Evolutionary conservation across 805 yeast genomes (phyloP).

Genomic region (Metschnikowia colocasiae): DNA sequence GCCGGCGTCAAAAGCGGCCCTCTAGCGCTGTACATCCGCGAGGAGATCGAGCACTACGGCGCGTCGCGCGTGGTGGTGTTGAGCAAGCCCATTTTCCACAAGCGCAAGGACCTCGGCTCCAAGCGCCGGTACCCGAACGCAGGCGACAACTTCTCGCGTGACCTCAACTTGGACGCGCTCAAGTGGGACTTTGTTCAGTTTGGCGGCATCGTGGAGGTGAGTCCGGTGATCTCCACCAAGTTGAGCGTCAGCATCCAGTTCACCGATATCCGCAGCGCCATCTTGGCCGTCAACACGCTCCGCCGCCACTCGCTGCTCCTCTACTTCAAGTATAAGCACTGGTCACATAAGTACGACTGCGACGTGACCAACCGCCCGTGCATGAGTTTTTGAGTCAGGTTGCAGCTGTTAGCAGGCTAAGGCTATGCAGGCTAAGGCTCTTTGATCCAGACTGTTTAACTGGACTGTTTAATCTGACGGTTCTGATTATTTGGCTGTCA

Average conservation of each 20-base stretch:
- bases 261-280: constrained; percentile 56
- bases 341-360: constrained; percentile 65
- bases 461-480: too few species aligned
- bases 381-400: constrained; percentile 9
- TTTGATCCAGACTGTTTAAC: too few species aligned
- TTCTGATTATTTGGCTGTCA: too few species aligned
- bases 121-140: constrained; percentile 41
- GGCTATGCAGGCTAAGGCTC: too few species aligned
- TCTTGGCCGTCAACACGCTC: constrained; percentile 43
- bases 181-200: constrained; percentile 48
- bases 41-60: constrained; percentile 38
- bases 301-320: constrained; percentile 12
- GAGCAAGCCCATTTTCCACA: constrained; percentile 18
- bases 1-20: constrained; percentile 17
- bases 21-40: constrained; percentile 22
- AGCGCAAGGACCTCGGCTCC: neutral
- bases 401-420: too few species aligned
- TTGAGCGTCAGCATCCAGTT: constrained; percentile 59
- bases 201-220: constrained; percentile 59
- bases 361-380: constrained; percentile 64
- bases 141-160: constrained; percentile 34
- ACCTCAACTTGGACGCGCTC: constrained; percentile 44
- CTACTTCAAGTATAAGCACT: constrained; percentile 45
- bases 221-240: constrained; percentile 65
- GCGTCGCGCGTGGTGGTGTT: constrained; percentile 56